Conservation (phyloP, 352 stramenopile species). For the Pythium dissimile region DNA sequence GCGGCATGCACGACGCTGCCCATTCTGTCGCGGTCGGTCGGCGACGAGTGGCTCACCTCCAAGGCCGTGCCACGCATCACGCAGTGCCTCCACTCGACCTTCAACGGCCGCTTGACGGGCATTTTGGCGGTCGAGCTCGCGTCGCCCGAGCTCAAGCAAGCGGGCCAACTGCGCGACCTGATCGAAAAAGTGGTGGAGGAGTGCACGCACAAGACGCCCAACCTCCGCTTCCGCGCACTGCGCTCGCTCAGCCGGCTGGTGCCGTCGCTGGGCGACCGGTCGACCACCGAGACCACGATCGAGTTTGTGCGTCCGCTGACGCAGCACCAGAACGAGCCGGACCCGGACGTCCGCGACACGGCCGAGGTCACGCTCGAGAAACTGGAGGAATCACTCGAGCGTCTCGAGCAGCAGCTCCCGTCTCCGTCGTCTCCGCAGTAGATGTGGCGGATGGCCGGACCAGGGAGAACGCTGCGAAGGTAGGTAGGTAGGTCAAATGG, state of each 20-base stretch:
- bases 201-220: constrained; percentile 75
- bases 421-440: too few relatives aligned
- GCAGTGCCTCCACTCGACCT: constrained; percentile 65
- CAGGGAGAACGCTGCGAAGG: too few relatives aligned
- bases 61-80: constrained; percentile 64
- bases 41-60: constrained; percentile 69
- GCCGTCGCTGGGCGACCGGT: constrained; percentile 60
- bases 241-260: constrained; percentile 65
- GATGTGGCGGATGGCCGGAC: too few relatives aligned
- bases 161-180: constrained; percentile 67
- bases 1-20: constrained; percentile 61
- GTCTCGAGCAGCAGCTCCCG: not conserved
- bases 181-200: constrained; percentile 67
- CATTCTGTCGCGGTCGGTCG: constrained; percentile 62
- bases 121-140: constrained; percentile 67
- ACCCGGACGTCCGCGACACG: constrained; percentile 74
- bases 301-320: constrained; percentile 71
- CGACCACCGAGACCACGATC: constrained; percentile 63
- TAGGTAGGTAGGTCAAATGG: constrained; percentile 10
- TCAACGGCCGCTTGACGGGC: constrained; percentile 67
- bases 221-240: constrained; percentile 77
- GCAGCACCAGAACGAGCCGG: constrained; percentile 53
- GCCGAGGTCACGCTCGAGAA: constrained; percentile 49
- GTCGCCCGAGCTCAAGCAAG: constrained; percentile 50
- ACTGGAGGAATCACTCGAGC: constrained; percentile 37